Conservation (phyloP, 2,329 filamentous ascomycete species). For the Botrytis medusae region DNA sequence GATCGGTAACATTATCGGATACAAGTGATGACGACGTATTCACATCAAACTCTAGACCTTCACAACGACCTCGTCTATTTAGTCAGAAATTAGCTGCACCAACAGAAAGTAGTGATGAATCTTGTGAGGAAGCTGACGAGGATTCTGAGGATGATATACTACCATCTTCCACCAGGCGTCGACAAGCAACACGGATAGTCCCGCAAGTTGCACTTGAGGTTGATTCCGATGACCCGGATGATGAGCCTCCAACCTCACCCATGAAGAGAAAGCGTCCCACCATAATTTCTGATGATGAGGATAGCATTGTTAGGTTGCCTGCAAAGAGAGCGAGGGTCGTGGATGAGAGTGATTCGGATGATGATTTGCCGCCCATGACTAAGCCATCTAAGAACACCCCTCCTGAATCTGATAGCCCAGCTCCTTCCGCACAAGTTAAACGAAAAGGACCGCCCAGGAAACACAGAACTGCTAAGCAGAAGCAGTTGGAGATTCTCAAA, state of each 20-base stretch:
- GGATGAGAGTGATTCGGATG: conserved; percentile 17
- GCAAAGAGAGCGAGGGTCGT: conserved; percentile 9
- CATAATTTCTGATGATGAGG: conserved; percentile 15
- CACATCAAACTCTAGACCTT: conserved; percentile 6
- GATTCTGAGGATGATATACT: conserved; percentile 27
- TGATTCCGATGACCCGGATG: conserved; percentile 22
- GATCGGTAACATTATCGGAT: conserved; percentile 19
- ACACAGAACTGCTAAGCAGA: conserved; percentile 44
- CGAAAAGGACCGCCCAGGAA: conserved; percentile 24
- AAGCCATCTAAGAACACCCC: conserved; percentile 17
- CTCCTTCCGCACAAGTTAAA: neutral
- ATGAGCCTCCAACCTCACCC: conserved; percentile 27
- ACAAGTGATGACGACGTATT: conserved; percentile 25
- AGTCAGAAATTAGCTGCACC: neutral
- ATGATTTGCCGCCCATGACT: conserved; percentile 3
- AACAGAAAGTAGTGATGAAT: conserved; percentile 6
- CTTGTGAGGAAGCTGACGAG: conserved; percentile 10
- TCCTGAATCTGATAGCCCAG: conserved; percentile 29
- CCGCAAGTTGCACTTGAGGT: conserved; percentile 9
- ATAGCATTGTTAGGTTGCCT: conserved; percentile 10
- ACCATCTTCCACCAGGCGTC: conserved; percentile 29
- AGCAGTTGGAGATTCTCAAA: conserved; percentile 44
- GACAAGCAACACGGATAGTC: neutral
- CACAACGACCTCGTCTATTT: conserved; percentile 14
- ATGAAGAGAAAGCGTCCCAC: conserved; percentile 24